Evolutionary conservation across 2,329 filamentous ascomycete genomes (phyloP).

Genomic region (Oidium heveae): DNA sequence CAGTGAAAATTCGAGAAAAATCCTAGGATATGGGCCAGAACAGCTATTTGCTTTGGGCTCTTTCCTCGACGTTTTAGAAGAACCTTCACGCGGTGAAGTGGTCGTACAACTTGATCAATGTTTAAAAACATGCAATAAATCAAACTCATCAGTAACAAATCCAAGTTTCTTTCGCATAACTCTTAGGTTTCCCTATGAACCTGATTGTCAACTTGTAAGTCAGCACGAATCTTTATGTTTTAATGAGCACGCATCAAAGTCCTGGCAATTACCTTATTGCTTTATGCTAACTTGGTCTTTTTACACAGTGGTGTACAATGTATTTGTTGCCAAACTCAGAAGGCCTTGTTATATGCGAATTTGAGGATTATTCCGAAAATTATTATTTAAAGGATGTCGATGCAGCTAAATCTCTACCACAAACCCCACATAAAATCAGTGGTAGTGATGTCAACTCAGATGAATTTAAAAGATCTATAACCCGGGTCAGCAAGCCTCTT

Average conservation of each 20-base stretch:
- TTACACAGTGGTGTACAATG: constrained; percentile 7
- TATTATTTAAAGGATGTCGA: constrained; percentile 5
- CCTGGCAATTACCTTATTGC: background rate
- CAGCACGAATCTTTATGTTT: too few relatives aligned
- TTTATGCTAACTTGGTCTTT: background rate
- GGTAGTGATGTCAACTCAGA: constrained; percentile 4
- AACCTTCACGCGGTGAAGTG: constrained; percentile 5
- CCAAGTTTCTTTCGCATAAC: constrained; percentile 6
- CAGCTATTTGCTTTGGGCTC: constrained; percentile 6
- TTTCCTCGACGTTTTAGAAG: constrained; percentile 6
- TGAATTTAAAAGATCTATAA: constrained; percentile 7
- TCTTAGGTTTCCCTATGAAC: constrained; percentile 2
- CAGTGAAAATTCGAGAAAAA: constrained; percentile 7
- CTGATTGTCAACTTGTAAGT: constrained; percentile 1
- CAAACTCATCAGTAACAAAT: constrained; percentile 4
- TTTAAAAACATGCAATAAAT: constrained; percentile 1
- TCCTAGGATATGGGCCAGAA: constrained; percentile 8
- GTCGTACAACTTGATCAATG: constrained; percentile 5
- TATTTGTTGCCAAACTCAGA: constrained; percentile 5
- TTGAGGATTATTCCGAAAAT: constrained; percentile 6
- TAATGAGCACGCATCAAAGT: too few relatives aligned
- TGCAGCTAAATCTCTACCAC: constrained; percentile 3
- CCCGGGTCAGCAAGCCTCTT: constrained; percentile 5
- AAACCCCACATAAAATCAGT: background rate
- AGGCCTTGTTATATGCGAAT: constrained; percentile 8